These are phyloP conservation scores for Annulohypoxylon truncatum DNA, from an alignment of 2,329 filamentous ascomycete species.

Conservation along the genomic window DNA sequence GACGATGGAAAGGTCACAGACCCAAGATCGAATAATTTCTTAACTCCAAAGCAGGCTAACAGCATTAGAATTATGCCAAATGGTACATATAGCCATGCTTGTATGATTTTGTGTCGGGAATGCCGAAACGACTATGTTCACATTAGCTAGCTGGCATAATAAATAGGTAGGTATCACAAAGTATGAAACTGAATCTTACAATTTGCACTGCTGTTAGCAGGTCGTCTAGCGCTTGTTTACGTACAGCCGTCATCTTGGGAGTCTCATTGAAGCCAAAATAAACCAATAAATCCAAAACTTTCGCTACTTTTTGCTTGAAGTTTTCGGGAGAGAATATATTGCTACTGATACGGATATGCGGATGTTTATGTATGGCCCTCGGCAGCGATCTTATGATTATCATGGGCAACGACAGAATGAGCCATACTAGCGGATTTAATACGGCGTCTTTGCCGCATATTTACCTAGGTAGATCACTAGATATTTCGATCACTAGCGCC, in stretches of 20 bases:
- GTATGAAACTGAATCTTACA: constrained; percentile 14
- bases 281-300: background rate
- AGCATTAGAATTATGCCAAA: constrained; percentile 56
- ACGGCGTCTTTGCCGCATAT: background rate
- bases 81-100: constrained; percentile 65
- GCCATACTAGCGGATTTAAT: background rate
- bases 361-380: background rate
- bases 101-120: constrained; percentile 43
- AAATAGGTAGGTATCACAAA: background rate
- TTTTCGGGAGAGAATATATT: background rate
- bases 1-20: constrained; percentile 68
- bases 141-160: background rate
- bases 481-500: constrained; percentile 23
- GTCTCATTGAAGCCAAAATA: background rate
- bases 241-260: background rate
- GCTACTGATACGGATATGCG: background rate
- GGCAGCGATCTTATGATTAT: constrained; percentile 13
- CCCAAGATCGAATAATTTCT: constrained; percentile 58
- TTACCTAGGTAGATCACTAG: background rate
- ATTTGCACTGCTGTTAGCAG: constrained; percentile 32
- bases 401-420: constrained; percentile 5
- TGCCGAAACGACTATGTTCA: constrained; percentile 33
- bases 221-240: constrained; percentile 18
- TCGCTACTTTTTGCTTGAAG: background rate
- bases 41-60: constrained; percentile 57